These are phyloP conservation scores for Sporothrix dimorphospora DNA, from an alignment of 2,329 filamentous ascomycete genomes.

Conservation along the genomic window DNA sequence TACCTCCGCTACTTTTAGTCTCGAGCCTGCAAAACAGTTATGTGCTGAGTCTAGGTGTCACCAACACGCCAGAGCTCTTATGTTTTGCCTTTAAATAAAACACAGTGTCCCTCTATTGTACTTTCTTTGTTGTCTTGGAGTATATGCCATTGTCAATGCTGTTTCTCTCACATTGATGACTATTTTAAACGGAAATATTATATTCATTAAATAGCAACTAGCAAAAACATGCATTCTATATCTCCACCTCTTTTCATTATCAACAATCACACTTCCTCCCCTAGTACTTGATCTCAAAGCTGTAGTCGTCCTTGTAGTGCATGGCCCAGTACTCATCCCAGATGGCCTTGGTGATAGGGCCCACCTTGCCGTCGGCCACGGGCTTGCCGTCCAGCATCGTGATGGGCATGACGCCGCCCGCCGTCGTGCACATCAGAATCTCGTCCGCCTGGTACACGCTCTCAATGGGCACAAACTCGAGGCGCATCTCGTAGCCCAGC, in stretches of 20 bases:
- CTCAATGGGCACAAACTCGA: slow-evolving; percentile 49
- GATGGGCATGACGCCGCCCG: slow-evolving; percentile 58
- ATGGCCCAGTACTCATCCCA: slow-evolving; percentile 57
- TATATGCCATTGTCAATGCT: no score
- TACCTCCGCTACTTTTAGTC: no score
- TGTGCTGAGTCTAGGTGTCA: no score
- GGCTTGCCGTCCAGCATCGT: slow-evolving; percentile 49
- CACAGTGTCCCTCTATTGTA: no score
- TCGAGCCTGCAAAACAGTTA: no score
- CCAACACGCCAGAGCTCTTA: no score
- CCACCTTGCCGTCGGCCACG: slow-evolving; percentile 48
- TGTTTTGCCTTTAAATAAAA: no score
- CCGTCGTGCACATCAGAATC: slow-evolving; percentile 57
- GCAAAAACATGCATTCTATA: neutral
- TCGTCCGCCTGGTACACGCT: slow-evolving; percentile 50
- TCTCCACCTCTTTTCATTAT: neutral
- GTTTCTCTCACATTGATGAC: no score
- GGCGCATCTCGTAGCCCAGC: slow-evolving; percentile 42
- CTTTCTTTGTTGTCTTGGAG: no score
- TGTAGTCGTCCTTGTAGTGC: slow-evolving; percentile 47
- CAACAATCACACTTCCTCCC: neutral
- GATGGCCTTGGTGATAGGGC: slow-evolving; percentile 50
- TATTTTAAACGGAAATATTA: neutral
- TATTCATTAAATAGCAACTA: neutral
- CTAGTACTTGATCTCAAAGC: slow-evolving; percentile 42